Conservation (phyloP, 495 filamentous ascomycete genomes). For the Penicillium nucicola region DNA sequence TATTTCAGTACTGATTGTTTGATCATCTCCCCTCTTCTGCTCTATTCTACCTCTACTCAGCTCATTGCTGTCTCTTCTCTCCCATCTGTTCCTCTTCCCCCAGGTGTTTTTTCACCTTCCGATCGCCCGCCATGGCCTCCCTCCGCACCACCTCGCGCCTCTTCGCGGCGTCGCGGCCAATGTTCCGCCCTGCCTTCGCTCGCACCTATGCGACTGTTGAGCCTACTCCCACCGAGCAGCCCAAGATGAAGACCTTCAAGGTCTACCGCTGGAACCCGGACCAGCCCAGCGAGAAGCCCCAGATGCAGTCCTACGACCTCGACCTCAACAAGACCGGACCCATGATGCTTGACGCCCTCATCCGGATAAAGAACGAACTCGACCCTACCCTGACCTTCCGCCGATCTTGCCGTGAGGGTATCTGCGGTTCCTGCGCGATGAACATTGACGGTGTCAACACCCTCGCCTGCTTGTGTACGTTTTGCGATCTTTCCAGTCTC, state of each 20-base stretch:
- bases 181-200: conserved; percentile 49
- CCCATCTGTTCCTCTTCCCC: not conserved
- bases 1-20: conserved; percentile 12
- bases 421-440: conserved; percentile 98
- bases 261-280: conserved; percentile 99
- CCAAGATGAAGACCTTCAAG: conserved; percentile 90
- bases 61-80: conserved; percentile 2
- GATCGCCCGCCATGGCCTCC: conserved; percentile 62
- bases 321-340: conserved; percentile 98
- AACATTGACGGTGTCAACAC: conserved; percentile 99
- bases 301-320: conserved; percentile 89
- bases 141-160: conserved; percentile 70
- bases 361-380: conserved; percentile 98
- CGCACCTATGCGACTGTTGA: conserved; percentile 52
- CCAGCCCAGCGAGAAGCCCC: conserved; percentile 81
- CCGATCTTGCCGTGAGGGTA: conserved; percentile 92
- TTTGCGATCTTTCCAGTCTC: not conserved
- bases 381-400: conserved; percentile 97
- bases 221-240: conserved; percentile 44
- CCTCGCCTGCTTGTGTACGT: conserved; percentile 94
- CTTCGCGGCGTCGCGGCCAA: conserved; percentile 53
- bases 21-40: conserved; percentile 6
- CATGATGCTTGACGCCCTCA: conserved; percentile 95
- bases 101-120: conserved; percentile 2
- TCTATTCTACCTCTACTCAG: conserved; percentile 4